Evolutionary conservation across 2,329 filamentous ascomycete genomes (phyloP).

Genomic region (Scedosporium apiospermum): DNA sequence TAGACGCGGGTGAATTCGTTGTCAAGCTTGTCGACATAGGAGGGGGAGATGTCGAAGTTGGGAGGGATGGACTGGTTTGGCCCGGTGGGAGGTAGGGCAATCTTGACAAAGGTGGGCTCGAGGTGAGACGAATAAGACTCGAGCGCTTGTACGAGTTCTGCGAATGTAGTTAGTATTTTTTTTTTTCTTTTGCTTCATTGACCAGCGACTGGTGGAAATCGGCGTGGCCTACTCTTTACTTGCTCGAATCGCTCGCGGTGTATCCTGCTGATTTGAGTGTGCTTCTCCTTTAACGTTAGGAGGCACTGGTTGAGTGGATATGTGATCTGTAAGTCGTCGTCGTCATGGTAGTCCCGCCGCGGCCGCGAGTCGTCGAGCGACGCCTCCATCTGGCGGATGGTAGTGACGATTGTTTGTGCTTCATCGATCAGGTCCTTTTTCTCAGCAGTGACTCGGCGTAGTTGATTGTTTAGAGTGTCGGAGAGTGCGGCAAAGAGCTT

Average conservation of each 20-base stretch:
- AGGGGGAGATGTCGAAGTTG: slow-evolving; percentile 83
- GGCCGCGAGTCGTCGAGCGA: slow-evolving; percentile 71
- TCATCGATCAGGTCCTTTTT: slow-evolving; percentile 89
- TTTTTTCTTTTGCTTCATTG: neutral
- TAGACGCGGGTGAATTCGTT: slow-evolving; percentile 90
- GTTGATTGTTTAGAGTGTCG: slow-evolving; percentile 82
- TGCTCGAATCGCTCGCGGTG: slow-evolving; percentile 92
- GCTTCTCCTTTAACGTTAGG: slow-evolving; percentile 74
- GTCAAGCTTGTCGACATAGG: slow-evolving; percentile 80
- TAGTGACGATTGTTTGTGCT: slow-evolving; percentile 72
- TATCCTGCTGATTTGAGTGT: slow-evolving; percentile 66
- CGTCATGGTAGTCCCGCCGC: slow-evolving; percentile 54
- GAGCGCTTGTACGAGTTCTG: slow-evolving; percentile 86
- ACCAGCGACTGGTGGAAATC: slow-evolving; percentile 7
- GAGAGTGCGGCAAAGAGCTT: slow-evolving; percentile 88
- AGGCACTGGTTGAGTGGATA: slow-evolving; percentile 78
- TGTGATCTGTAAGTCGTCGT: slow-evolving; percentile 65
- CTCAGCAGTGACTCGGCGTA: slow-evolving; percentile 74
- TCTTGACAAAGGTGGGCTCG: slow-evolving; percentile 76
- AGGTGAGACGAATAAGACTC: slow-evolving; percentile 96
- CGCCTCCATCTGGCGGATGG: slow-evolving; percentile 86
- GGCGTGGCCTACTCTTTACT: slow-evolving; percentile 64
- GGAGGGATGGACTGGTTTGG: slow-evolving; percentile 68
- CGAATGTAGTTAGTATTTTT: slow-evolving; percentile 8
- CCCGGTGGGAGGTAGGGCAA: slow-evolving; percentile 74